Evolutionary conservation across 2,329 filamentous ascomycete genomes (phyloP), one percentile per base, ranked within the genome.

Genomic region (Fusarium xylarioides): DNA sequence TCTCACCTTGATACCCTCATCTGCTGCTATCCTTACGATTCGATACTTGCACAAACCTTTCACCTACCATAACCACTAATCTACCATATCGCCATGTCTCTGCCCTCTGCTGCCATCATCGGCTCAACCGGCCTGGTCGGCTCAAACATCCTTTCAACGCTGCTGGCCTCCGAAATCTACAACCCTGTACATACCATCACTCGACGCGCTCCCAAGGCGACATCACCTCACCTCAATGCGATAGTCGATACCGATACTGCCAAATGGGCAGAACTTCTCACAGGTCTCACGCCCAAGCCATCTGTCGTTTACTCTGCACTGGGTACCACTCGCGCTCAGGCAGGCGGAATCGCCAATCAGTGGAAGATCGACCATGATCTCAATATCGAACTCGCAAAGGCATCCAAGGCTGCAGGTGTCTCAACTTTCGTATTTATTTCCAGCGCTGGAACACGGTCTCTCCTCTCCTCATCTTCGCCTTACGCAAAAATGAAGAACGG

Each of bases 321-420:
- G 2, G 95, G 92, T 65, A 97, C 94, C 5, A 98, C 95, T 1
- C 89, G 91, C 54, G 92, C 86, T 0, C 86, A 87, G 18, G 95
- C 94, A 1, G 95, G 95, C 69, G 87, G 92, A 64, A 84, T 97
- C 73, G 91, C 90, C 34, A 90, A 91, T 70, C 95, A 98, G 83
- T 92, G 94, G 84, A 93, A 93, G 79, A 93, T 98, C 73, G 95
- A 98, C 83, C 90, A 95, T 79, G 94, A 96, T 79, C 86, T 97
- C 49, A 97, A 97, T 82, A 82, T 97, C 54, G 91, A 92, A 73
- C 86, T 97, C 30, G 95, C 93, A 7, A 87, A 88, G 68, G 91
- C 92, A 0, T 94, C 95, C 47, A 93, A 92, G 79, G 88, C 87
- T 8, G 89, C 91, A 2, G 94, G 94, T 40, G 88, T 90, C 16